Base-by-base conservation (phyloP, 2,329 filamentous ascomycete genomes). In the Aspergillus awamori region DNA sequence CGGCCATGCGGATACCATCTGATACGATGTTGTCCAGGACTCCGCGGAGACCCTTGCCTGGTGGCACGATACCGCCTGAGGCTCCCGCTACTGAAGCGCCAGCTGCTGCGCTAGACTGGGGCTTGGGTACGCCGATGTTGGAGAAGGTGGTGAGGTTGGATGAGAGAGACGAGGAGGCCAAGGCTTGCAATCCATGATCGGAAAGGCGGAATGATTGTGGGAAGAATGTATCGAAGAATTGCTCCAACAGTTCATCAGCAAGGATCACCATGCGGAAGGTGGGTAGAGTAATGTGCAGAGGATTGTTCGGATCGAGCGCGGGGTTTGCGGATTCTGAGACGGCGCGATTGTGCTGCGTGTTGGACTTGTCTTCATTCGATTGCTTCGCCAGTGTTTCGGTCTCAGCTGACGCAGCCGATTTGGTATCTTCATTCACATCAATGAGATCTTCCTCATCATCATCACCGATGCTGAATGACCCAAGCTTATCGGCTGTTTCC, bases 241-340 rank as follows among this genome's bases (percentile, higher is more conserved):
- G 91, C 72, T 99, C 94, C 5, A 99, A 86, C 0, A 96, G 85
- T 76, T 99, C 95, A 72, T 99, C 95, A 47, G 95, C 95, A 7
- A 99, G 86, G 8, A 99, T 91, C 3, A 99, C 93, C 95, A 99
- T 99, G 66, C 95, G 90, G 84, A 99, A 99, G 0, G 95, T 99
- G 1, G 95, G 95, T 1, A 99, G 84, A 0, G 95, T 98, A 72
- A 99, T 97, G 74, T 97, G 91, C 0, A 99, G 84, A 6, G 95
- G 95, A 65, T 96, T 94, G 26, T 92, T 89, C 2, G 95, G 95
- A 73, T 99, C 93, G 4, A 99, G 85, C 0, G 95, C 95, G 8
- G 89, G 87, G 73, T 99, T 99, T 51, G 93, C 93, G 20, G 90
- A 86, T 73, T 92, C 88, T 1, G 89, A 87, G 70, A 88, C 85